Conservation (phyloP, 306 rosid genomes). For the Acacia crassicarpa region DNA sequence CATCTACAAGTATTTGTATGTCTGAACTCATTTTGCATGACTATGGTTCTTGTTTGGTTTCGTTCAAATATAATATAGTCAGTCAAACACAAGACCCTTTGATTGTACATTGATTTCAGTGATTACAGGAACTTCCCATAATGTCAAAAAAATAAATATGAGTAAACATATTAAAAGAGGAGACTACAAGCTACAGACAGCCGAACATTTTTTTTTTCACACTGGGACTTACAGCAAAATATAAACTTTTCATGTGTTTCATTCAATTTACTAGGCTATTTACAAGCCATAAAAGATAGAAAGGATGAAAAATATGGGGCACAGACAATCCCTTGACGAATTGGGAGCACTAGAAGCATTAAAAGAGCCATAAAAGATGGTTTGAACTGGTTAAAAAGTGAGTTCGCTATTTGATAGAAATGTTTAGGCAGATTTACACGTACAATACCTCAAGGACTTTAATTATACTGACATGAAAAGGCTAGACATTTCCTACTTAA, state of each 20-base stretch:
- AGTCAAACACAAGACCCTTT: neutral
- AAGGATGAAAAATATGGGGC: neutral
- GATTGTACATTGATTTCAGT: neutral
- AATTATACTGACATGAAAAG: neutral
- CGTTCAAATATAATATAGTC: neutral
- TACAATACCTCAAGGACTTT: neutral
- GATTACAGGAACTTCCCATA: neutral
- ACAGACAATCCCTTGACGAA: neutral
- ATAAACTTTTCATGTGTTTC: neutral
- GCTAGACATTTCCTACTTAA: neutral
- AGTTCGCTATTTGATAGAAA: neutral
- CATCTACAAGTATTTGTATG: neutral
- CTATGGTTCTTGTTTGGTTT: conserved; percentile 15
- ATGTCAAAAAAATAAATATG: neutral
- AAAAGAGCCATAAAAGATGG: neutral
- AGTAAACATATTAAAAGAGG: neutral
- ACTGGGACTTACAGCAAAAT: neutral
- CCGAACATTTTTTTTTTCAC: neutral
- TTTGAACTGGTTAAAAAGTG: neutral
- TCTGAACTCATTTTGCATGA: neutral
- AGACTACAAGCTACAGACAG: neutral
- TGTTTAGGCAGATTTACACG: neutral
- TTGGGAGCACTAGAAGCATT: neutral
- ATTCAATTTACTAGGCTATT: neutral
- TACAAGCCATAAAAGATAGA: neutral